A percentile compares a stretch with the other conserved stretches of the same genome.
These are phyloP conservation scores for Rhododendron kiyosumense DNA, from an alignment of 148 eudicot species.

Conservation along the genomic window DNA sequence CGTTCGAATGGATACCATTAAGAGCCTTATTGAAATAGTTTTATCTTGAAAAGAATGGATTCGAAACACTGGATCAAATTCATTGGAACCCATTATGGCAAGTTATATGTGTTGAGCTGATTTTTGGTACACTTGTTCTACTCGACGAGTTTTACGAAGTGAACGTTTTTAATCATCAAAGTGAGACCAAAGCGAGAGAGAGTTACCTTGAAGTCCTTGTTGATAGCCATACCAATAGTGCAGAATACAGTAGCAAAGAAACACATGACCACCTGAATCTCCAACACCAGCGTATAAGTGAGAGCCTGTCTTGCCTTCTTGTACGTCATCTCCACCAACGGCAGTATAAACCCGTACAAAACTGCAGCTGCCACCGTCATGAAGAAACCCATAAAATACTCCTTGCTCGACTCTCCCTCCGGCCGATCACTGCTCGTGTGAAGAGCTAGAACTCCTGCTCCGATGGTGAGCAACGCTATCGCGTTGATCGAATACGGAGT, in stretches of 20 bases:
- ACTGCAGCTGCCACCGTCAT: slow-evolving; percentile 49
- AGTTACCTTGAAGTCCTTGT: not conserved
- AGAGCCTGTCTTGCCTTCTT: slow-evolving; percentile 33
- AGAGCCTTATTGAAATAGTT: no score
- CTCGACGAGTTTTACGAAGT: no score
- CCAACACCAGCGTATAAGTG: slow-evolving; percentile 51
- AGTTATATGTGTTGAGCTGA: no score
- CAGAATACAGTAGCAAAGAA: not conserved
- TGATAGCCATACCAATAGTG: not conserved
- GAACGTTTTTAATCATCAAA: no score
- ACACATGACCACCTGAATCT: slow-evolving; percentile 47
- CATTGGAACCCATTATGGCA: no score
- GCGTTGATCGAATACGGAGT: slow-evolving; percentile 55
- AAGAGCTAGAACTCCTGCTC: slow-evolving; percentile 51
- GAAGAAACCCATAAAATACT: slow-evolving; percentile 43
- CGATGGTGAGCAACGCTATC: slow-evolving; percentile 47
- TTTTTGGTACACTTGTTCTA: no score
- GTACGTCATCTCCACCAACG: slow-evolving; percentile 55
- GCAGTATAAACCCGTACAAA: slow-evolving; percentile 45
- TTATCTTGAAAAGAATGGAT: no score
- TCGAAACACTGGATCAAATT: no score
- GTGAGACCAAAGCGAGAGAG: no score
- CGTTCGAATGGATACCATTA: no score
- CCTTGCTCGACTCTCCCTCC: slow-evolving; percentile 20
- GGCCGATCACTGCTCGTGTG: slow-evolving; percentile 49